Percentiles rank a stretch among this genome's conserved stretches.
These are phyloP conservation scores for Allium sativum DNA, from an alignment of 106 monocot genomes.

Conservation along the genomic window DNA sequence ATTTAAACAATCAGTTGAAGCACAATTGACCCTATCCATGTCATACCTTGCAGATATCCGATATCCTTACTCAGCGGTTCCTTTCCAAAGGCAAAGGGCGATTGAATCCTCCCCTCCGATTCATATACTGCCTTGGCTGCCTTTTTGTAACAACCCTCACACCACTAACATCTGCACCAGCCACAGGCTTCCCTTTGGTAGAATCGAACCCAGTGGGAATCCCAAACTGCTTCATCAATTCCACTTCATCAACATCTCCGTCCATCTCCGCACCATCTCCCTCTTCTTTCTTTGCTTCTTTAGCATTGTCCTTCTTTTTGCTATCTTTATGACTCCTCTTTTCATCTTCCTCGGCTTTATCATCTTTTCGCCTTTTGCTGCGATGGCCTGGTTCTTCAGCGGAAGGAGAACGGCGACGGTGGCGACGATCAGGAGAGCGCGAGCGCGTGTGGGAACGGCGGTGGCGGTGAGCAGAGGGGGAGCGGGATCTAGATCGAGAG, in stretches of 20 bases:
- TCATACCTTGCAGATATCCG: no score
- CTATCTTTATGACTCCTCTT: slow-evolving; percentile 11
- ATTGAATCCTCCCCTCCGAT: slow-evolving; percentile 91
- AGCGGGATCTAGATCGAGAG: slow-evolving; percentile 29
- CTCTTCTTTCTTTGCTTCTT: slow-evolving; percentile 4
- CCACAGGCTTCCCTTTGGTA: slow-evolving; percentile 85
- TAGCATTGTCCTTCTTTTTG: slow-evolving; percentile 18
- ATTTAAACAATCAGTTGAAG: no score
- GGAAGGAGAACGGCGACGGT: slow-evolving; percentile 22
- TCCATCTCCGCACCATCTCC: slow-evolving; percentile 13
- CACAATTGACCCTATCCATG: no score
- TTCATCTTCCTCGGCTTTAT: slow-evolving; percentile 7
- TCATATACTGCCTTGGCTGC: slow-evolving; percentile 99
- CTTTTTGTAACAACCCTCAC: slow-evolving; percentile 73
- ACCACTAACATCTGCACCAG: slow-evolving; percentile 69
- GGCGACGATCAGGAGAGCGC: slow-evolving; percentile 12
- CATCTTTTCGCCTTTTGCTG: slow-evolving; percentile 58
- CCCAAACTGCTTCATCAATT: slow-evolving; percentile 96
- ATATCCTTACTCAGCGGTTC: slow-evolving; percentile 32
- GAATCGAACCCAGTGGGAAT: slow-evolving; percentile 90
- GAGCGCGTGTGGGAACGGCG: slow-evolving; percentile 30
- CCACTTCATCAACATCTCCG: slow-evolving; percentile 56
- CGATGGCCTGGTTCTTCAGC: slow-evolving; percentile 22
- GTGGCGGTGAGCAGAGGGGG: slow-evolving; percentile 4
- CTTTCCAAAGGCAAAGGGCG: slow-evolving; percentile 68